phyloP scores from a whole-genome alignment of 805 yeast species.

The Aciculoconidium aculeatum region DNA sequence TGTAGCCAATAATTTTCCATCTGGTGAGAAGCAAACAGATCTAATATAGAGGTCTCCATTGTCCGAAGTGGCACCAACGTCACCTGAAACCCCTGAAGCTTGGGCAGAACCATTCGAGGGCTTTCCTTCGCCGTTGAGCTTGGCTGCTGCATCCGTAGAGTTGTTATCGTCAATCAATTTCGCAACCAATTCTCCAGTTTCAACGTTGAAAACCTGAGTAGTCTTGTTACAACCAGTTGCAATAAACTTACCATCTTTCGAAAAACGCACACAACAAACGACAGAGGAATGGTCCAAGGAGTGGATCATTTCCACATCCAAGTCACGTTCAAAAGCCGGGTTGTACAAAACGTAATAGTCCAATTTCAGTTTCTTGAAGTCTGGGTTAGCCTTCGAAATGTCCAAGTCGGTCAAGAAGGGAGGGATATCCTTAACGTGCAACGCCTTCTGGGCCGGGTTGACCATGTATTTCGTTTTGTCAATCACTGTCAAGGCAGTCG shows the following conservation, averaged over 20 bases:
- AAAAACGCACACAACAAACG: conserved; percentile 93
- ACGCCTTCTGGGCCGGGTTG: conserved; percentile 39
- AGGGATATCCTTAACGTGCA: conserved; percentile 70
- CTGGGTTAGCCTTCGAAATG: conserved; percentile 66
- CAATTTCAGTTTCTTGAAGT: conserved; percentile 71
- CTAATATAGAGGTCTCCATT: conserved; percentile 87
- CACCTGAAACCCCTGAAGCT: conserved; percentile 13
- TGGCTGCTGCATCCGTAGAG: conserved; percentile 32
- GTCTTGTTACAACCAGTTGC: conserved; percentile 97
- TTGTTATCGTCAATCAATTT: conserved; percentile 72
- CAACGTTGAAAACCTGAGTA: conserved; percentile 90
- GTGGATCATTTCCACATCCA: conserved; percentile 85
- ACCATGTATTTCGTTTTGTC: conserved; percentile 39
- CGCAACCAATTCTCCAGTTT: conserved; percentile 85
- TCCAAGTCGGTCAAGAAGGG: conserved; percentile 79
- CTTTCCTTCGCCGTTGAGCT: conserved; percentile 20
- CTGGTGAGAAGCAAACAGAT: conserved; percentile 95
- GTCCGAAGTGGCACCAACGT: conserved; percentile 46
- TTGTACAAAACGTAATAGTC: conserved; percentile 89
- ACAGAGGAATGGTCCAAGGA: conserved; percentile 90
- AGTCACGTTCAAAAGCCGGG: conserved; percentile 60
- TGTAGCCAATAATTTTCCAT: conserved; percentile 84
- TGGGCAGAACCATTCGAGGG: conserved; percentile 16
- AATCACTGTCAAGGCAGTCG: conserved; percentile 29
- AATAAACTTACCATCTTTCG: conserved; percentile 82